A percentile compares a stretch with the other conserved stretches of the same genome.
Evolutionary conservation across 352 stramenopile genomes (phyloP).

Genomic region (Pythium sp.): DNA sequence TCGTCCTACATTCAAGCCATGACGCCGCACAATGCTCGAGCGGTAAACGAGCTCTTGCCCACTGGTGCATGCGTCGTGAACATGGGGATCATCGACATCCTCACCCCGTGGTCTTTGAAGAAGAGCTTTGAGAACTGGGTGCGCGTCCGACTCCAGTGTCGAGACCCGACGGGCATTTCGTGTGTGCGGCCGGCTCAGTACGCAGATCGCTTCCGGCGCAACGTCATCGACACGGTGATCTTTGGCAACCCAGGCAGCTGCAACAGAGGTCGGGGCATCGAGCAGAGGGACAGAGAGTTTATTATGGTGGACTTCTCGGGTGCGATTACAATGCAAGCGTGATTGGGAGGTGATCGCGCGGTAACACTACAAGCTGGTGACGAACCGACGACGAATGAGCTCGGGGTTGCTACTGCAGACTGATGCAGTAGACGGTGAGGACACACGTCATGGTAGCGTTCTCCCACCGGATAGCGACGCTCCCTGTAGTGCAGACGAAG

Average conservation of each 20-base stretch:
- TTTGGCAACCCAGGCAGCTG: slow-evolving; percentile 52
- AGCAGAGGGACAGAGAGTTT: slow-evolving; percentile 48
- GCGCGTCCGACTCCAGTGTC: slow-evolving; percentile 76
- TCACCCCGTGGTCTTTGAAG: slow-evolving; percentile 93
- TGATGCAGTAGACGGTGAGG: slow-evolving; percentile 71
- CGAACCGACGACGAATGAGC: neutral
- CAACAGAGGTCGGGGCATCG: slow-evolving; percentile 25
- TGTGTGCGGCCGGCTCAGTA: slow-evolving; percentile 82
- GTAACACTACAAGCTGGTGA: neutral
- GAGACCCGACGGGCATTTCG: slow-evolving; percentile 75
- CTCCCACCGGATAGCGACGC: slow-evolving; percentile 72
- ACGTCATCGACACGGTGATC: slow-evolving; percentile 83
- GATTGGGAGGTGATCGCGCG: slow-evolving; percentile 3
- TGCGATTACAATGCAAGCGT: slow-evolving; percentile 41
- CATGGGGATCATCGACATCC: slow-evolving; percentile 97
- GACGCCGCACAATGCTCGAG: slow-evolving; percentile 38
- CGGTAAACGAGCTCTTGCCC: slow-evolving; percentile 42
- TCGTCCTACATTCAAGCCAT: slow-evolving; percentile 47
- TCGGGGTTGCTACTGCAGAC: slow-evolving; percentile 39
- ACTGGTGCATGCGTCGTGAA: slow-evolving; percentile 84
- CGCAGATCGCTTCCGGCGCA: slow-evolving; percentile 79
- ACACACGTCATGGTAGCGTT: slow-evolving; percentile 74
- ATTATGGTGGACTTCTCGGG: slow-evolving; percentile 86
- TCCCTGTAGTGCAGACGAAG: slow-evolving; percentile 31
- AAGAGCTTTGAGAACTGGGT: slow-evolving; percentile 92